Conservation (phyloP, 768 basidiomycete genomes). For the Polyporus arcularius region DNA sequence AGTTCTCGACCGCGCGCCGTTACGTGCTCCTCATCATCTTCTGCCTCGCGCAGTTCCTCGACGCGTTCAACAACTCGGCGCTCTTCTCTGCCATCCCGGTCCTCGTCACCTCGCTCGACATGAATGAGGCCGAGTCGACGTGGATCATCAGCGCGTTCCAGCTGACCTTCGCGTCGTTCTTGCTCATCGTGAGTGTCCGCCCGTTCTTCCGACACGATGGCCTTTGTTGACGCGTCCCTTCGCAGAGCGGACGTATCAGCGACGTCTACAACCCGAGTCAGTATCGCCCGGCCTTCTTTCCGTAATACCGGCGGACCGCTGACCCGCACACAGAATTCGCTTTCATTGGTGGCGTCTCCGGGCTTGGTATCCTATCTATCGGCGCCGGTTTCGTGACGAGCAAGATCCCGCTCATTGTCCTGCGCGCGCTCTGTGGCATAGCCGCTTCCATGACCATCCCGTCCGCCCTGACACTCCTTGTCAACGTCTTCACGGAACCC, state of each 20-base stretch:
- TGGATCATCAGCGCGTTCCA: constrained; percentile 41
- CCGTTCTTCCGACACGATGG: neutral
- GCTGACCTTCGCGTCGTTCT: constrained; percentile 37
- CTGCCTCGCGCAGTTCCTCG: constrained; percentile 40
- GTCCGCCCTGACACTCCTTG: constrained; percentile 43
- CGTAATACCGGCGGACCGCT: neutral
- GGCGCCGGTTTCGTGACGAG: constrained; percentile 33
- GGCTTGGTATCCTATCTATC: constrained; percentile 31
- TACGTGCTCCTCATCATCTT: constrained; percentile 35
- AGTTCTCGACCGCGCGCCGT: constrained; percentile 30
- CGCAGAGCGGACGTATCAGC: constrained; percentile 34
- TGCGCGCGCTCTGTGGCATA: constrained; percentile 35
- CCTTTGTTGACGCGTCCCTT: neutral
- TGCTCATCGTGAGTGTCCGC: constrained; percentile 32
- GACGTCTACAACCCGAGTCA: constrained; percentile 37
- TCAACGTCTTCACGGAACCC: constrained; percentile 47
- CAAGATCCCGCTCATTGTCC: constrained; percentile 34
- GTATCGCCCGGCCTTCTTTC: constrained; percentile 1
- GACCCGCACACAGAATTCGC: constrained; percentile 24
- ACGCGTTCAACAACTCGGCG: constrained; percentile 38
- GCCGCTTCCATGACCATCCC: constrained; percentile 47
- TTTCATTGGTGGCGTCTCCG: constrained; percentile 30
- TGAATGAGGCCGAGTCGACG: constrained; percentile 29
- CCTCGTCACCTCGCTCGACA: constrained; percentile 26
- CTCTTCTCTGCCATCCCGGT: constrained; percentile 36